Evolutionary conservation across 306 rosid genomes (phyloP).

Genomic region (Ziziphus jujuba): DNA sequence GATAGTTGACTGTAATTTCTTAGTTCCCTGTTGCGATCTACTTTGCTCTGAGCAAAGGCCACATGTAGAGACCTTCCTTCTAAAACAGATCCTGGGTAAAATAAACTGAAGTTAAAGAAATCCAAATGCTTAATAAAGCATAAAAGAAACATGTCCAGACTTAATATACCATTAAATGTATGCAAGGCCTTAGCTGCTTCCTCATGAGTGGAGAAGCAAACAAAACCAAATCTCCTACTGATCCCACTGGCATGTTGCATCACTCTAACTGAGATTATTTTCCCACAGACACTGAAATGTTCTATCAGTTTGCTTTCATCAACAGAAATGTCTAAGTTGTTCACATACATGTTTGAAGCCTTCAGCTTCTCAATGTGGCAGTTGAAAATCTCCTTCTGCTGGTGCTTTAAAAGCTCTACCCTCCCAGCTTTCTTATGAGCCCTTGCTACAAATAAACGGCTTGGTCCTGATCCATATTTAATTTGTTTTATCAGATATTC

Average conservation of each 20-base stretch:
- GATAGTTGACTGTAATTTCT: no score
- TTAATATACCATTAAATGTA: neutral
- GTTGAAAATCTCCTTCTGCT: neutral
- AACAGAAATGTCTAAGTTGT: slow-evolving; percentile 5
- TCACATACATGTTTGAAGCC: slow-evolving; percentile 12
- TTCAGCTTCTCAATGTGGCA: neutral
- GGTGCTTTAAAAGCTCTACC: neutral
- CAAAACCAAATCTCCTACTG: slow-evolving; percentile 16
- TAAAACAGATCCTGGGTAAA: no score
- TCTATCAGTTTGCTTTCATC: slow-evolving; percentile 4
- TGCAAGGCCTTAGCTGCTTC: neutral
- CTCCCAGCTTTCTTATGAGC: slow-evolving; percentile 24
- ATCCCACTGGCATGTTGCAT: no score
- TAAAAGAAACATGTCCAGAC: neutral
- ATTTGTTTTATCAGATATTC: neutral
- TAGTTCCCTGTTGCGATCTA: neutral
- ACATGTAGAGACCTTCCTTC: neutral
- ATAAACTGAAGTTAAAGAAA: slow-evolving; percentile 1
- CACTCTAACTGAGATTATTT: neutral
- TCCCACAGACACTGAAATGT: slow-evolving; percentile 1
- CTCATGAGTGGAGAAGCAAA: slow-evolving; percentile 13
- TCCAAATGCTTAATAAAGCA: neutral
- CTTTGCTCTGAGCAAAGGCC: slow-evolving; percentile 12
- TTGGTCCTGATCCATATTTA: slow-evolving; percentile 24
- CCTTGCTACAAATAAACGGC: slow-evolving; percentile 15